A percentile compares a stretch with the other conserved stretches of the same genome.
Conservation (phyloP, 495 filamentous ascomycete genomes). For the Podospora sp. region DNA sequence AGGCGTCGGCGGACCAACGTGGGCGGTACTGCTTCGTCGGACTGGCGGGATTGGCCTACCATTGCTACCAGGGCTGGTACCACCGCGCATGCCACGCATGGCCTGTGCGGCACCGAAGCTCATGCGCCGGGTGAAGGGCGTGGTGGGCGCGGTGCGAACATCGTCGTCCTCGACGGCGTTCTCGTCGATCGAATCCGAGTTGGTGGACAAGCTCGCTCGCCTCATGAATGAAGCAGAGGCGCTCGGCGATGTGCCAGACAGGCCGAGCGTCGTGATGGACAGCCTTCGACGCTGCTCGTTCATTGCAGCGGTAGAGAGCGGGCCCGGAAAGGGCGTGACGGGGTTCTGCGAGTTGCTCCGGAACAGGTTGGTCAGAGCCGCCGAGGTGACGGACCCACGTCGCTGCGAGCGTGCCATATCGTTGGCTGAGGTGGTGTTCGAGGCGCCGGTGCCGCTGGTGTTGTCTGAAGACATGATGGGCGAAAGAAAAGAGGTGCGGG, state of each 20-base stretch:
- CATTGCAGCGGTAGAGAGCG: constrained; percentile 66
- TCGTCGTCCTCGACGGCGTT: constrained; percentile 83
- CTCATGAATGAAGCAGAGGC: constrained; percentile 57
- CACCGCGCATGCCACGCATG: constrained; percentile 55
- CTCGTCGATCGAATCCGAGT: constrained; percentile 80
- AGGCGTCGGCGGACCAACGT: constrained; percentile 31
- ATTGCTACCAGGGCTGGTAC: constrained; percentile 49
- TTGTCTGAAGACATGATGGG: constrained; percentile 47
- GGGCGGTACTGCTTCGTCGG: constrained; percentile 32
- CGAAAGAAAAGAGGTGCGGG: constrained; percentile 6
- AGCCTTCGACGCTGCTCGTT: constrained; percentile 80
- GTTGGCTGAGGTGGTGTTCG: constrained; percentile 31
- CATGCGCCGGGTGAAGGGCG: constrained; percentile 81
- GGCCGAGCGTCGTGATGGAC: constrained; percentile 82
- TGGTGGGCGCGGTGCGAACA: constrained; percentile 56
- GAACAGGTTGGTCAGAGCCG: constrained; percentile 59
- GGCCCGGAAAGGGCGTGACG: constrained; percentile 56
- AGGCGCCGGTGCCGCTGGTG: constrained; percentile 33
- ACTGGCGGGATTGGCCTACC: constrained; percentile 49
- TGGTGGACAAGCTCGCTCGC: constrained; percentile 75
- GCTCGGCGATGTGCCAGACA: constrained; percentile 75
- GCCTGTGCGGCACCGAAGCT: constrained; percentile 85
- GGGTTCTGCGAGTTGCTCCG: constrained; percentile 49
- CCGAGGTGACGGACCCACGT: constrained; percentile 58
- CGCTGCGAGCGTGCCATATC: constrained; percentile 47